phyloP scores from a whole-genome alignment of 805 yeast species.

The Yamadazyma kitorensis region DNA sequence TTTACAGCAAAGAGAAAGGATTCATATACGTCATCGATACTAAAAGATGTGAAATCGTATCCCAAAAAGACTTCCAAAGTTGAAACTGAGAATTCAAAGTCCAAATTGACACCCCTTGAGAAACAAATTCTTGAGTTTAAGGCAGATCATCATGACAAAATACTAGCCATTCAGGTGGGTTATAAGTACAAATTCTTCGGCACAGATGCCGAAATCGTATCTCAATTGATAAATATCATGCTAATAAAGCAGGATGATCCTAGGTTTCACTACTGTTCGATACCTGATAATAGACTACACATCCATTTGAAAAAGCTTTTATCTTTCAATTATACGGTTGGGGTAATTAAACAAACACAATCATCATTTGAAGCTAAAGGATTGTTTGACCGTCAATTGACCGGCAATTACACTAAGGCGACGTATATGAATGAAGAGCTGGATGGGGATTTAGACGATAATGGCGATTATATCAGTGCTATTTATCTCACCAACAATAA shows the following conservation, averaged over 20 bases:
- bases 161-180: conserved; percentile 85
- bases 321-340: conserved; percentile 73
- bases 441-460: conserved; percentile 13
- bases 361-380: conserved; percentile 46
- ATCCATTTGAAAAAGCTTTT: conserved; percentile 74
- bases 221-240: conserved; percentile 66
- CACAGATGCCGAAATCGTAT: conserved; percentile 72
- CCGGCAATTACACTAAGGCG: conserved; percentile 76
- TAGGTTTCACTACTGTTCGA: conserved; percentile 77
- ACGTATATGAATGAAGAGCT: conserved; percentile 70
- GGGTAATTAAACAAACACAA: conserved; percentile 82
- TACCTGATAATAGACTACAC: conserved; percentile 75
- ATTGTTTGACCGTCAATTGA: conserved; percentile 65
- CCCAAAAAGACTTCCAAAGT: neutral
- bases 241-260: conserved; percentile 56
- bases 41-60: neutral
- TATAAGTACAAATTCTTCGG: conserved; percentile 88
- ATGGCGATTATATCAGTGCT: conserved; percentile 47
- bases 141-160: conserved; percentile 54
- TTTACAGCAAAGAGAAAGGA: conserved; percentile 2
- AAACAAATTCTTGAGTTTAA: conserved; percentile 72
- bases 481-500: conserved; percentile 24
- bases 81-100: conserved; percentile 15
- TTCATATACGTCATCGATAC: neutral
- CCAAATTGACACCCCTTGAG: conserved; percentile 65